Evolutionary conservation across 441 rosid species (phyloP), one percentile per base, ranked within the genome.

Genomic region (Populus hybrid): DNA sequence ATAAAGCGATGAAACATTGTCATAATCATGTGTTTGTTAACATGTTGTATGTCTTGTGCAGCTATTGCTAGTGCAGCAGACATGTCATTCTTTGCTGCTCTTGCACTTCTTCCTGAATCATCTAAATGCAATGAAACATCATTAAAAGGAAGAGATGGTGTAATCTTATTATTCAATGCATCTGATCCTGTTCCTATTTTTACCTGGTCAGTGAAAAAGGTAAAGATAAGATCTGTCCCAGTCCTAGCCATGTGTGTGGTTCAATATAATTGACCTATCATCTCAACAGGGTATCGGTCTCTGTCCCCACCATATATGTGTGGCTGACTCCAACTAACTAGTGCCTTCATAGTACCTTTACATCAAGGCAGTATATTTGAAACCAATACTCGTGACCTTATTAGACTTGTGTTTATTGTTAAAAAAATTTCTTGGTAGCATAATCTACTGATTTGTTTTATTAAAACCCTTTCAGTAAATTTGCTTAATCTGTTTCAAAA

Each of bases 171-270:
- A 79, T 93, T 88, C 77, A 84, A 85, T 72, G 90, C 90, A 50
- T 81, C 81, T 24, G 87, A 90, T 84, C 93, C 95, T 66, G 86
- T 86, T 74, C 96, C 97, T 9, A 76, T 81, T 66, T 88, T 92
- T 64, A 82, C 84, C 77, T 93, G 97, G 97, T 85, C 88, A 54
- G 97, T 86, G 30, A 86, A 81, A 77, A 87, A 93, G 95, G 97
- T 93, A 59, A 34, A 6, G 64, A 59, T n/a, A 85, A 72, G 73
- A 46, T 63, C 61, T 24, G 50, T 42, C 18, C 69, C 57, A 18
- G 64, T 28, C 24, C 74, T 34, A 16, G 32, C 20, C 64, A 57
- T 57, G 8, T 7, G 61, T 38, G 46, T 40, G 10, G 46, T 1
- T 40, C 14, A 40, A 40, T 40, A 40, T 40, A 40, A 40, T 10